These are phyloP conservation scores for Ambrosiella cleistominuta DNA, from an alignment of 2,329 filamentous ascomycete genomes.

Conservation along the genomic window DNA sequence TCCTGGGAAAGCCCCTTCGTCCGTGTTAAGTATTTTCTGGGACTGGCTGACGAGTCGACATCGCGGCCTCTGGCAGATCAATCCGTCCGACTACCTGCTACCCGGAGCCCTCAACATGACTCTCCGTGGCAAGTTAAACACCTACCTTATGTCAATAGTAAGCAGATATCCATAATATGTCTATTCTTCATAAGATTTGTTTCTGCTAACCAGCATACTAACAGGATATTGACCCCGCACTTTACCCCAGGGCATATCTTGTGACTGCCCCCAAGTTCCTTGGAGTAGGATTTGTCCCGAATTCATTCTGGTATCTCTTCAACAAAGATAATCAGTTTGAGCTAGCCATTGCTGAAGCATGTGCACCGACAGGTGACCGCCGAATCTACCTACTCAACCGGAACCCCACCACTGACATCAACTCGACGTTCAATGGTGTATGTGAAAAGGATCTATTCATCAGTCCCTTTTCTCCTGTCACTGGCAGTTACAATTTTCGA, in stretches of 20 bases:
- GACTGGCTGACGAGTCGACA: neutral
- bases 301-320: conserved; percentile 69
- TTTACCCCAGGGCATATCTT: conserved; percentile 52
- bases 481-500: conserved; percentile 34
- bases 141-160: conserved; percentile 41
- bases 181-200: neutral
- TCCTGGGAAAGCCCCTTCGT: neutral
- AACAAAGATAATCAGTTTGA: conserved; percentile 35
- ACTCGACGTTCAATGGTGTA: conserved; percentile 10
- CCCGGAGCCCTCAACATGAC: conserved; percentile 33
- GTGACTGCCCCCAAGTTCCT: conserved; percentile 53
- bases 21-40: conserved; percentile 3
- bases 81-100: conserved; percentile 42
- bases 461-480: conserved; percentile 53
- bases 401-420: neutral
- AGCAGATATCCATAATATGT: conserved; percentile 12
- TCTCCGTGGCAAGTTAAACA: conserved; percentile 44
- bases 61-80: conserved; percentile 38
- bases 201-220: conserved; percentile 3
- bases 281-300: conserved; percentile 56
- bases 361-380: conserved; percentile 59
- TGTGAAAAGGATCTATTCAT: conserved; percentile 62
- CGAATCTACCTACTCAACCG: conserved; percentile 37
- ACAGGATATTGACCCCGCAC: conserved; percentile 38
- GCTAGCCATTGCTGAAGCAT: conserved; percentile 55